phyloP scores from a whole-genome alignment of 257 asterid species.

The Primulina eburnea region DNA sequence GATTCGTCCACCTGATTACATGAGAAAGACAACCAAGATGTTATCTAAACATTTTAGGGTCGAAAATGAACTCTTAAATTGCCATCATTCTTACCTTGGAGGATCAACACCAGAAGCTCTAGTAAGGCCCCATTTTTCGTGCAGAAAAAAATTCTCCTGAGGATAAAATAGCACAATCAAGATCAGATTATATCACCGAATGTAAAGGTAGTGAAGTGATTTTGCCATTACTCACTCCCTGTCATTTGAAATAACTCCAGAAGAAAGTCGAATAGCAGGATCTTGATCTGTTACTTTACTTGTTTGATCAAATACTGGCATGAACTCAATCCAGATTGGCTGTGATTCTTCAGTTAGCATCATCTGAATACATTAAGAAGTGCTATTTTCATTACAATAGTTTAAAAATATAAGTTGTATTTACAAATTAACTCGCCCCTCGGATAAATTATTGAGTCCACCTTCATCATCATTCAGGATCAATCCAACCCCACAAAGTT shows the following conservation, averaged over 20 bases:
- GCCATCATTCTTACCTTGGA: constrained; percentile 50
- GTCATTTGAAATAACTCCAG: constrained; percentile 54
- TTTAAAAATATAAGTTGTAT: not conserved
- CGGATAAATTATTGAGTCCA: not conserved
- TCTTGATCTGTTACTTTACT: constrained; percentile 32
- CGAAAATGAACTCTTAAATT: not conserved
- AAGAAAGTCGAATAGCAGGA: constrained; percentile 29
- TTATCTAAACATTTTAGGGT: not conserved
- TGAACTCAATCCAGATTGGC: constrained; percentile 67
- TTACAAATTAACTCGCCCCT: not conserved
- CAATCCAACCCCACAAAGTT: not conserved
- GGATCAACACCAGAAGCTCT: constrained; percentile 59
- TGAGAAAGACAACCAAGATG: not conserved
- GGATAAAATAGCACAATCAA: constrained; percentile 26
- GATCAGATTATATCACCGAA: constrained; percentile 8
- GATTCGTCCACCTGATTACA: constrained; percentile 64
- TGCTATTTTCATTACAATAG: not conserved
- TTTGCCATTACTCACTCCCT: constrained; percentile 54
- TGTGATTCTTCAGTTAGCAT: constrained; percentile 53
- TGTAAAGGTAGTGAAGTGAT: constrained; percentile 1
- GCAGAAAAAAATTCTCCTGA: constrained; percentile 74
- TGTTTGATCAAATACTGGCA: constrained; percentile 31
- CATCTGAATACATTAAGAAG: constrained; percentile 39
- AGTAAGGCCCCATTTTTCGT: constrained; percentile 55
- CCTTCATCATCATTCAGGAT: constrained; percentile 6